Evolutionary conservation across 2,329 filamentous ascomycete species (phyloP).

Genomic region (Clonostachys chloroleuca): DNA sequence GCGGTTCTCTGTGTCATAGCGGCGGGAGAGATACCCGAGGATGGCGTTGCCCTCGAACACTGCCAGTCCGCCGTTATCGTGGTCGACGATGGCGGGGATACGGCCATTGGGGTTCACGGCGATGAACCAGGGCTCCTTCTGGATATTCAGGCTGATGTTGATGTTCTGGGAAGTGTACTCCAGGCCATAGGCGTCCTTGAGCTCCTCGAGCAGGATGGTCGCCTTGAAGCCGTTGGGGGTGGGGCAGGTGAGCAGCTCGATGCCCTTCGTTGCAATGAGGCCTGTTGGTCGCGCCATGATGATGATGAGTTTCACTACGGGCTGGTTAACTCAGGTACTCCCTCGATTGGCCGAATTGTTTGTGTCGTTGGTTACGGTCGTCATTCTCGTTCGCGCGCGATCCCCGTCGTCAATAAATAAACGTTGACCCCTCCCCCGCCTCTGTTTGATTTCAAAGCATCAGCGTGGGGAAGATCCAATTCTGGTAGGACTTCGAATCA

Average conservation of each 20-base stretch:
- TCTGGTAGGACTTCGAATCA: too few relatives aligned
- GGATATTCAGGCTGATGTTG: constrained; percentile 57
- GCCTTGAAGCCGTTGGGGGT: constrained; percentile 91
- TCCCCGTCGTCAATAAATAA: too few relatives aligned
- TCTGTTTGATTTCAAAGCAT: too few relatives aligned
- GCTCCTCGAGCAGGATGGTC: constrained; percentile 80
- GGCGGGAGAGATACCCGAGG: constrained; percentile 67
- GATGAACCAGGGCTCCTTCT: constrained; percentile 65
- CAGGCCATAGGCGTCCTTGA: constrained; percentile 67
- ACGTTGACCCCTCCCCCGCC: too few relatives aligned
- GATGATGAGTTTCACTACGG: too few relatives aligned
- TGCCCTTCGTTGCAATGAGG: constrained; percentile 56
- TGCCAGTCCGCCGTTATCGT: constrained; percentile 53
- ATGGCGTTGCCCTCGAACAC: constrained; percentile 77
- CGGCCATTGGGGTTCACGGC: constrained; percentile 60
- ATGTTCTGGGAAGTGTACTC: constrained; percentile 63
- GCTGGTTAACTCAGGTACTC: too few relatives aligned
- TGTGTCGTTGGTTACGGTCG: too few relatives aligned
- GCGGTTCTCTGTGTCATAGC: constrained; percentile 67
- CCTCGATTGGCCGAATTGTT: too few relatives aligned
- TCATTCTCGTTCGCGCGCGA: too few relatives aligned
- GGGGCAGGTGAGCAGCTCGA: constrained; percentile 57
- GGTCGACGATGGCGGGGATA: constrained; percentile 63
- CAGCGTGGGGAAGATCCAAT: too few relatives aligned
- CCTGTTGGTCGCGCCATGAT: constrained; percentile 35